Percentiles rank a stretch among this genome's conserved stretches.
Evolutionary conservation across 2,329 filamentous ascomycete species (phyloP).

Genomic region (Exserohilum turcica): DNA sequence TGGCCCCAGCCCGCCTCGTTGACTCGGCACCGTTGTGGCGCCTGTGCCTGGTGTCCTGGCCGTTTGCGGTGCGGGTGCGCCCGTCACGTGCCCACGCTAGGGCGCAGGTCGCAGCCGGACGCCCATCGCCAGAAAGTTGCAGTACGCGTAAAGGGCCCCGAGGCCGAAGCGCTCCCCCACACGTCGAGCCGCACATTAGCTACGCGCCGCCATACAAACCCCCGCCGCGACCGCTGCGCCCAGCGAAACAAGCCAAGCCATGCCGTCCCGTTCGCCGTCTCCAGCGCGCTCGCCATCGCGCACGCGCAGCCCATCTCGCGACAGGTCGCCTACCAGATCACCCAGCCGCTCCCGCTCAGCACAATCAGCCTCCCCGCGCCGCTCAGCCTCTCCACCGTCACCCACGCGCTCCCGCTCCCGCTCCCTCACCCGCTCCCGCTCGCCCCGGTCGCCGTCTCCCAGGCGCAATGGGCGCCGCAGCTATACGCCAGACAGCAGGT

Average conservation of each 20-base stretch:
- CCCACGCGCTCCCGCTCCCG: slow-evolving; percentile 44
- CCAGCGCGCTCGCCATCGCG: slow-evolving; percentile 32
- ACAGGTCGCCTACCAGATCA: slow-evolving; percentile 47
- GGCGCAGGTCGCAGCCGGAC: slow-evolving; percentile 8
- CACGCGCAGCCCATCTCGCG: slow-evolving; percentile 48
- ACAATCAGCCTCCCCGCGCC: slow-evolving; percentile 39
- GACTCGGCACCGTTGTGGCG: too few species aligned
- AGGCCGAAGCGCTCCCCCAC: neutral
- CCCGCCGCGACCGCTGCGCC: neutral
- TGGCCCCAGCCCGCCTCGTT: neutral
- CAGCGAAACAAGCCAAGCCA: neutral
- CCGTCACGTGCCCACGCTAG: slow-evolving; percentile 22
- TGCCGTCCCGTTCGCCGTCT: slow-evolving; percentile 36
- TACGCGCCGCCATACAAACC: neutral
- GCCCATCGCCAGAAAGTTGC: slow-evolving; percentile 21
- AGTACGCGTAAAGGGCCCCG: slow-evolving; percentile 14
- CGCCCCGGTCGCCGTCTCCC: slow-evolving; percentile 29
- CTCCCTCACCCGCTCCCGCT: slow-evolving; percentile 42
- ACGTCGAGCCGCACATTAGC: neutral
- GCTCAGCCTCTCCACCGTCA: slow-evolving; percentile 48
- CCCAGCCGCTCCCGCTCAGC: slow-evolving; percentile 29
- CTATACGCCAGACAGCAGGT: slow-evolving; percentile 37
- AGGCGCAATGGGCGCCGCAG: slow-evolving; percentile 47
- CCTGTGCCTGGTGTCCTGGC: neutral
- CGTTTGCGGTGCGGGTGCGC: slow-evolving; percentile 4